Conservation (phyloP, 768 basidiomycete genomes). For the Collybia mongolica region DNA sequence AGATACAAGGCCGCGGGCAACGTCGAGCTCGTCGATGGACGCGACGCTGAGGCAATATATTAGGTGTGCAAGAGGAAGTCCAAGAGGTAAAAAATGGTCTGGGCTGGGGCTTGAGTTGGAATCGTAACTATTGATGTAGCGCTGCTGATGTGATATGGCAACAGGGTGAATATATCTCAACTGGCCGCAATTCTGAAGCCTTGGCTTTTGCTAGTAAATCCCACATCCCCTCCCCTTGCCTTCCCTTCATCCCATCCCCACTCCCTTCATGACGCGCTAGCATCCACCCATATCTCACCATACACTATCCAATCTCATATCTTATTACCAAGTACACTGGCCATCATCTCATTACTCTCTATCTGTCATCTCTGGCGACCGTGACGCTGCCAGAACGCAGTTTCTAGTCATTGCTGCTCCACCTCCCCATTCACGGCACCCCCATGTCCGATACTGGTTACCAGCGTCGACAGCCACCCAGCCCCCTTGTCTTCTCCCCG, state of each 20-base stretch:
- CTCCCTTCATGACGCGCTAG: constrained; percentile 30
- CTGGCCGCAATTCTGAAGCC: constrained; percentile 1
- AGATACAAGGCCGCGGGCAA: neutral
- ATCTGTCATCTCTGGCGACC: constrained; percentile 3
- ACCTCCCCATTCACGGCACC: constrained; percentile 9
- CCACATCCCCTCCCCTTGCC: constrained; percentile 18
- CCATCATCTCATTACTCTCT: constrained; percentile 9
- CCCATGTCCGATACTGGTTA: constrained; percentile 51
- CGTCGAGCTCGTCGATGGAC: neutral
- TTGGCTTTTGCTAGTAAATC: constrained; percentile 12
- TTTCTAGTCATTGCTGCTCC: constrained; percentile 18
- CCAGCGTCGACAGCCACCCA: constrained; percentile 64
- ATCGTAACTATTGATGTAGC: constrained; percentile 5
- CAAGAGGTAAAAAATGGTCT: neutral
- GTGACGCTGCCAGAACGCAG: constrained; percentile 12
- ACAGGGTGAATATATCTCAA: constrained; percentile 10
- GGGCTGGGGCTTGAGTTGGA: neutral
- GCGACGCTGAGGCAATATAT: neutral
- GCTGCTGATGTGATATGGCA: constrained; percentile 19
- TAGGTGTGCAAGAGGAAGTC: neutral
- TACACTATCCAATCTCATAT: constrained; percentile 11
- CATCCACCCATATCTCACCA: constrained; percentile 9
- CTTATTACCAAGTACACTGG: constrained; percentile 18
- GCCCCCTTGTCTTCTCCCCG: constrained; percentile 77
- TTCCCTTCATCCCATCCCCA: constrained; percentile 14